Evolutionary conservation across 2,329 filamentous ascomycete species (phyloP), one percentile per base, ranked within the genome.

Genomic region (Curvularia lunata): DNA sequence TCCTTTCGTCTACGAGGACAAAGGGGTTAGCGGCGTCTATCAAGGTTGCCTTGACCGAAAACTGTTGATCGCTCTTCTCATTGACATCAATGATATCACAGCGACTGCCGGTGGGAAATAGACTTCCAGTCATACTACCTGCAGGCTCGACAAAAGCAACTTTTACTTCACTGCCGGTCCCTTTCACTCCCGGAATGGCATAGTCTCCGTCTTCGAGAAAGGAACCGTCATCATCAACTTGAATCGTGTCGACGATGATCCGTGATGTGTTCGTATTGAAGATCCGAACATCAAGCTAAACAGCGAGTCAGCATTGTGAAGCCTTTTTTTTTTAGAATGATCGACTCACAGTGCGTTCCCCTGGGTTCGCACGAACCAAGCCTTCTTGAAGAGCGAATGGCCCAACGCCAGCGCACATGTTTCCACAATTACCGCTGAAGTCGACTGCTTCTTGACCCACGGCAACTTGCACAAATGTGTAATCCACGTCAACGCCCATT

Each of bases 381-480:
- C 82, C 80, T 45, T 80, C 73, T 76, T 90, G 74, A 68, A 86
- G 75, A 1, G 85, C 85, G 67, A 85, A 87, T 0, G 88, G 88
- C 0, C 88, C 89, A 38, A 91, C 83, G 0, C 86, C 83, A 28
- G 85, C 82, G 3, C 82, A 85, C 87, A 91, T 89, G 70, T 91
- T 91, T 21, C 89, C 89, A 70, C 89, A 91, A 64, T 91, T 91
- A 6, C 88, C 86, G 0, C 86, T 85, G 68, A 85, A 83, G 66
- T 91, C 88, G 2, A 91, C 81, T n/a, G 77, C 75, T 9, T 78
- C 78, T 63, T 88, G 82, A 37, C 82, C 83, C 46, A 91, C 83
- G 2, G 88, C 88, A 6, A 91, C 80, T 48, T 88, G 86, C 1
- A 88, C 84, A 70, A 91, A 91, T 0, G 88, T 91, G 65, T 88